Percentiles rank a stretch among this genome's conserved stretches.
These are phyloP conservation scores for Scutellaria minor DNA, from an alignment of 257 asterid species.

Conservation along the genomic window DNA sequence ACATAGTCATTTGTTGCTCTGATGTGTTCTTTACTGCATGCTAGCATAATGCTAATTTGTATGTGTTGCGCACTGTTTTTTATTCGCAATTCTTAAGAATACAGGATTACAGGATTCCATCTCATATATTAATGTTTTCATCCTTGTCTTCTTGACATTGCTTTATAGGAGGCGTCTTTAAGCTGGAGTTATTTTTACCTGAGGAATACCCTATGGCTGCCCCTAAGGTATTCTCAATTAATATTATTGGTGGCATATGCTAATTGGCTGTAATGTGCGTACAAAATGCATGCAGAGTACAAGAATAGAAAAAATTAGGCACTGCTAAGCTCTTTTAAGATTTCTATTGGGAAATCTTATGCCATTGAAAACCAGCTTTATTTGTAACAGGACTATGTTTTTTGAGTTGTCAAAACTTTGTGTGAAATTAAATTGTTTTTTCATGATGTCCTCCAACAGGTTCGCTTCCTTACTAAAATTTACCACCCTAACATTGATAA, in stretches of 20 bases:
- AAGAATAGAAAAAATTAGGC: neutral
- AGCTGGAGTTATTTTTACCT: constrained; percentile 94
- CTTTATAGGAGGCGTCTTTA: constrained; percentile 89
- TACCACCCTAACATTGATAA: constrained; percentile 99
- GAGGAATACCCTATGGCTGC: constrained; percentile 99
- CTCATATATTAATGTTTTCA: neutral
- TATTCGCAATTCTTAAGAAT: constrained; percentile 10
- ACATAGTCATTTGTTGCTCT: constrained; percentile 6
- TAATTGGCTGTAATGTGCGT: constrained; percentile 4
- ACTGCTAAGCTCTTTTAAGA: neutral
- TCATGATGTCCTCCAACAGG: constrained; percentile 54
- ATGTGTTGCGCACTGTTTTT: neutral
- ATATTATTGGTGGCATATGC: constrained; percentile 6
- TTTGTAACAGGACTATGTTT: constrained; percentile 29
- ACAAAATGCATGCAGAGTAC: neutral
- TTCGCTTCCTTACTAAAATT: constrained; percentile 97
- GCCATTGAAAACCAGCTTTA: constrained; percentile 24
- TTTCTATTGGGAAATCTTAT: neutral
- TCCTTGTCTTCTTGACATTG: constrained; percentile 17
- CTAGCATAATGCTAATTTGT: neutral
- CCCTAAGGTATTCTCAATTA: constrained; percentile 65
- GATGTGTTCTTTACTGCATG: constrained; percentile 6
- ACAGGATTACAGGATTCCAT: constrained; percentile 2
- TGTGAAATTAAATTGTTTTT: constrained; percentile 31
- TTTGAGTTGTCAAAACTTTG: constrained; percentile 19